Conservation (phyloP, 202 grass and related monocot species). For the Tripidium arundinaceum region DNA sequence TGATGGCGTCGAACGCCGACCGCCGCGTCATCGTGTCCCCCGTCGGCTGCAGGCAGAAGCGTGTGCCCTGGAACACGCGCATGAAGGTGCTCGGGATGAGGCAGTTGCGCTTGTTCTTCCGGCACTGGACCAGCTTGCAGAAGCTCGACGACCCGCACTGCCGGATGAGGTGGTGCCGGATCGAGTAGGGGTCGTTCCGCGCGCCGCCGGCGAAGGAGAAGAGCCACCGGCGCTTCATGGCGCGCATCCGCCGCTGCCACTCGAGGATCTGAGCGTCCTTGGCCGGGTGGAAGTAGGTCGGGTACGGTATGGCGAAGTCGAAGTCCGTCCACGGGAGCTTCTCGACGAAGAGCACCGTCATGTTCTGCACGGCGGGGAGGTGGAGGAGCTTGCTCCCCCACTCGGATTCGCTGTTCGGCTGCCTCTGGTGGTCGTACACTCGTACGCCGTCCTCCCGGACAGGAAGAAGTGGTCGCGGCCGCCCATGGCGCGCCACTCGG, state of each 20-base stretch:
- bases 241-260: slow-evolving; percentile 60
- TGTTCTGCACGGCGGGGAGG: slow-evolving; percentile 60
- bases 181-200: slow-evolving; percentile 48
- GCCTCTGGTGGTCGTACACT: slow-evolving; percentile 66
- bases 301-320: slow-evolving; percentile 70
- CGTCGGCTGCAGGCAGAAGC: slow-evolving; percentile 59
- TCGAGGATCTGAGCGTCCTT: slow-evolving; percentile 48
- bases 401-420: slow-evolving; percentile 35
- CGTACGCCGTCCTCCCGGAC: slow-evolving; percentile 60
- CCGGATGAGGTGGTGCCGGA: slow-evolving; percentile 58
- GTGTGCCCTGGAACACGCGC: slow-evolving; percentile 57
- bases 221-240: slow-evolving; percentile 41
- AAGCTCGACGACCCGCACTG: slow-evolving; percentile 46
- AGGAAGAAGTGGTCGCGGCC: slow-evolving; percentile 80
- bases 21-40: slow-evolving; percentile 53
- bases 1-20: slow-evolving; percentile 70
- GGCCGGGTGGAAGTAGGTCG: slow-evolving; percentile 75
- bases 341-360: slow-evolving; percentile 78
- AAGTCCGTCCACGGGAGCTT: slow-evolving; percentile 46
- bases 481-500: slow-evolving; percentile 69
- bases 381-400: slow-evolving; percentile 79
- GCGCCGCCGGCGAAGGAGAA: slow-evolving; percentile 74
- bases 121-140: slow-evolving; percentile 61
- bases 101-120: slow-evolving; percentile 42
- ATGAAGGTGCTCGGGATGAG: slow-evolving; percentile 63